These are phyloP conservation scores for Colletotrichum tamarilloi DNA, from an alignment of 2,329 filamentous ascomycete genomes.

Conservation along the genomic window DNA sequence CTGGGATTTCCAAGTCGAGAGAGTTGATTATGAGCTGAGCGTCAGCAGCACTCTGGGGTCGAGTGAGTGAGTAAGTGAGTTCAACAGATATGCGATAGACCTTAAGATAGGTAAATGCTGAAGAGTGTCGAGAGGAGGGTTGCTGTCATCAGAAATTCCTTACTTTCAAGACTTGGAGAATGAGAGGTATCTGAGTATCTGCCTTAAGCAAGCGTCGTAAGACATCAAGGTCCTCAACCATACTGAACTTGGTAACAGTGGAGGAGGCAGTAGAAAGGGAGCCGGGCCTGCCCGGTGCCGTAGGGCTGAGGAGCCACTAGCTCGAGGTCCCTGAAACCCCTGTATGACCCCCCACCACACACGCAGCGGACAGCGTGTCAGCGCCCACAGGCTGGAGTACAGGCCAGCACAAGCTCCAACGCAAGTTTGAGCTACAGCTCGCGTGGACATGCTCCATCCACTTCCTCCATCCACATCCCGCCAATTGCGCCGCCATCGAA, in stretches of 20 bases:
- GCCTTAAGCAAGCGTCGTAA: not conserved
- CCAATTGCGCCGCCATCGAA: constrained; percentile 23
- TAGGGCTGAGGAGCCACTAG: constrained; percentile 29
- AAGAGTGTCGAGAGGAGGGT: not conserved
- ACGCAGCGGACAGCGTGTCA: constrained; percentile 29
- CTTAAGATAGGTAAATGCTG: not conserved
- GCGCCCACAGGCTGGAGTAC: not conserved
- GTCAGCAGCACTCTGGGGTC: not conserved
- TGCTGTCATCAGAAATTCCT: not conserved
- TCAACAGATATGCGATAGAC: not conserved
- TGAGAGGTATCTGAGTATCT: too few relatives aligned
- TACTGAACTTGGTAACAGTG: not conserved
- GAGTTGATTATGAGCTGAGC: not conserved
- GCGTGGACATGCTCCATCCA: constrained; percentile 7
- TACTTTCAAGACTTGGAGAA: not conserved
- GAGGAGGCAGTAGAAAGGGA: not conserved
- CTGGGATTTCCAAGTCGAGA: not conserved
- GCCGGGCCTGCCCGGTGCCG: not conserved
- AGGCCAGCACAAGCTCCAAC: constrained; percentile 17
- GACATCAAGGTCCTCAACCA: not conserved
- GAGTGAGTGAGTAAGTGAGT: not conserved
- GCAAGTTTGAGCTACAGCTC: constrained; percentile 7
- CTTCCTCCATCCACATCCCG: constrained; percentile 28
- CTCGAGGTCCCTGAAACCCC: constrained; percentile 23
- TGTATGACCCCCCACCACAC: constrained; percentile 13